These are phyloP conservation scores for Arthrobotrys megalospora DNA, from an alignment of 2,329 filamentous ascomycete genomes.

Conservation along the genomic window DNA sequence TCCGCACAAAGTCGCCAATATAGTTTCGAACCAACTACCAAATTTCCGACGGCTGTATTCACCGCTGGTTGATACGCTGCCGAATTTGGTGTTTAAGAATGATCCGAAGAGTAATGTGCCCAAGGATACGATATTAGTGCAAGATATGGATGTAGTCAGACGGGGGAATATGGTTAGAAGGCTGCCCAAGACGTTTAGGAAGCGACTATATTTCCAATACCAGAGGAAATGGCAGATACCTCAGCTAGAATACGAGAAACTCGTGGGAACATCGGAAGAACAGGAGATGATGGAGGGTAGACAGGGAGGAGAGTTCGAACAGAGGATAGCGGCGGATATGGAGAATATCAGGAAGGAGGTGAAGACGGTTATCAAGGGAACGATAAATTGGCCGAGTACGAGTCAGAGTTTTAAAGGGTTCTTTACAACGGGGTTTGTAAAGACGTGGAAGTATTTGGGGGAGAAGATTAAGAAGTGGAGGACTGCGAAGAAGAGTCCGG, in stretches of 20 bases:
- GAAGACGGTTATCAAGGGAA: conserved; percentile 83
- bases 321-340: conserved; percentile 81
- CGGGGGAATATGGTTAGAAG: conserved; percentile 97
- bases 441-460: conserved; percentile 80
- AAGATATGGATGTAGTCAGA: conserved; percentile 93
- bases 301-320: conserved; percentile 87
- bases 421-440: conserved; percentile 80
- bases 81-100: conserved; percentile 84
- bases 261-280: conserved; percentile 83
- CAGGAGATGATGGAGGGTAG: conserved; percentile 78
- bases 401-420: conserved; percentile 88
- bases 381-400: conserved; percentile 92
- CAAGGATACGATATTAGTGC: conserved; percentile 77
- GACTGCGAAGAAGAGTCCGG: conserved; percentile 64
- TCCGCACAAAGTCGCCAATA: conserved; percentile 91
- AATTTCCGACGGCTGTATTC: conserved; percentile 94
- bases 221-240: conserved; percentile 91
- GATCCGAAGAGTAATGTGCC: conserved; percentile 71
- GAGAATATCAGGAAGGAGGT: conserved; percentile 80
- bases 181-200: conserved; percentile 86
- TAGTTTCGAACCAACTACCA: conserved; percentile 89
- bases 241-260: conserved; percentile 83
- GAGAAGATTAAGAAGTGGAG: conserved; percentile 83
- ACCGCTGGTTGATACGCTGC: conserved; percentile 88
- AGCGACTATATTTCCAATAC: conserved; percentile 94